phyloP scores from a whole-genome alignment of 306 rosid genomes.

The Trifolium subterraneum region DNA sequence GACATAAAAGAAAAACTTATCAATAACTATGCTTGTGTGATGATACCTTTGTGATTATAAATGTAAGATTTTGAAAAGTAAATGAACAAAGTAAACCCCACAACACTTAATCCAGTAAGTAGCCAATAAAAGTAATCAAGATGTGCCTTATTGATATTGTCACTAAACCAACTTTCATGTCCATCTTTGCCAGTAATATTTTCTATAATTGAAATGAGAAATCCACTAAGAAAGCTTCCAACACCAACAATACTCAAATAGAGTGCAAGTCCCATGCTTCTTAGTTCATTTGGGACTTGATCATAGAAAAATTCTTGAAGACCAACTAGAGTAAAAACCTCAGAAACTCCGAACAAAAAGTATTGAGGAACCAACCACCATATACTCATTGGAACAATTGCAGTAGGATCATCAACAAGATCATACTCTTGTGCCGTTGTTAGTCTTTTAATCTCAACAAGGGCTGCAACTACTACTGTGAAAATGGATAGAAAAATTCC shows the following conservation, averaged over 20 bases:
- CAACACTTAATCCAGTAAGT: background rate
- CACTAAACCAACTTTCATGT: background rate
- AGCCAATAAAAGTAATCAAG: constrained; percentile 1
- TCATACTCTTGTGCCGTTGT: constrained; percentile 58
- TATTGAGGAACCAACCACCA: constrained; percentile 83
- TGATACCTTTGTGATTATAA: background rate
- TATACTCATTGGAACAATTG: constrained; percentile 68
- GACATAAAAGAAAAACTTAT: background rate
- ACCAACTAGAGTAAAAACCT: background rate
- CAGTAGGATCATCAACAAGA: constrained; percentile 59
- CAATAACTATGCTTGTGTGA: background rate
- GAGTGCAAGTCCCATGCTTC: background rate
- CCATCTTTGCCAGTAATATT: background rate
- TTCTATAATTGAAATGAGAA: background rate
- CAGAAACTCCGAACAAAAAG: constrained; percentile 25
- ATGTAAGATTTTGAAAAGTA: background rate
- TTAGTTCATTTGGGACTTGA: background rate
- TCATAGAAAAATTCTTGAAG: background rate
- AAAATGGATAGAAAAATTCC: background rate
- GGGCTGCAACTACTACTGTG: constrained; percentile 57
- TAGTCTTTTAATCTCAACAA: constrained; percentile 64
- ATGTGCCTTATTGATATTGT: constrained; percentile 5
- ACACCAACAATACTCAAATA: constrained; percentile 4
- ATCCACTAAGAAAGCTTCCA: constrained; percentile 1
- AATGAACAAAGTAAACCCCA: background rate